Evolutionary conservation across 192 early-diverging fungal genomes (phyloP), one percentile per base, ranked within the genome.

Genomic region (Coemansia reversa): DNA sequence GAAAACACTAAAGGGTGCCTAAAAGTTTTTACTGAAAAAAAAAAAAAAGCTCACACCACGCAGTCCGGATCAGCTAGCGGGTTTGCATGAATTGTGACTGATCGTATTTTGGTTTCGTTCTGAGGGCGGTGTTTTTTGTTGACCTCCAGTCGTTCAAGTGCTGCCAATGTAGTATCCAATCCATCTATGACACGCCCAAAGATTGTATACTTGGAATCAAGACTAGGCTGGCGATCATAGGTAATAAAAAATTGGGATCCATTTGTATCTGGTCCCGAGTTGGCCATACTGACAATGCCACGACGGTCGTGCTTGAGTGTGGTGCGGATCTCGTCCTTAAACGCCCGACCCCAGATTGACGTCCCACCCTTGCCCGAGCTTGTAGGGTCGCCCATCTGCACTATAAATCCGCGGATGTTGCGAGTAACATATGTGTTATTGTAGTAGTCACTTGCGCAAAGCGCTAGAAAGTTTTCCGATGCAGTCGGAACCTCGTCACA

Each of bases 391-490:
- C 93, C 93, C 63, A 92, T 94, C 80, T 92, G 91, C n/a, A 91
- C 81, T 75, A 94, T 94, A 72, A 94, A 94, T 3, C 87, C 90
- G 67, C 78, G 84, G 57, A 94, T 93, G 66, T 93, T 94, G 56
- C 87, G 80, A 66, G 96, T 94, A 62, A 98, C 88, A 28, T 92
- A 72, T 52, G 85, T 88, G 57, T 86, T 85, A 76, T 97, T 90
- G 74, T 98, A 98, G 74, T 97, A 98, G 47, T 91, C 91, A 66
- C 84, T 89, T 32, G 94, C 96, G 55, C 95, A 96, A n/a, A 98
- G 70, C 2, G 96, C 96, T 45, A 98, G 73, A 83, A 98, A 98
- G 83, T 98, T 98, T 88, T 95, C 92, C 7, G 90, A 85, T 4
- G 93, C 83, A 30, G 81, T 87, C 33, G 93, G 93, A 2, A 89